phyloP scores from a whole-genome alignment of 2,329 filamentous ascomycete genomes.

The Alternaria conjuncta region DNA sequence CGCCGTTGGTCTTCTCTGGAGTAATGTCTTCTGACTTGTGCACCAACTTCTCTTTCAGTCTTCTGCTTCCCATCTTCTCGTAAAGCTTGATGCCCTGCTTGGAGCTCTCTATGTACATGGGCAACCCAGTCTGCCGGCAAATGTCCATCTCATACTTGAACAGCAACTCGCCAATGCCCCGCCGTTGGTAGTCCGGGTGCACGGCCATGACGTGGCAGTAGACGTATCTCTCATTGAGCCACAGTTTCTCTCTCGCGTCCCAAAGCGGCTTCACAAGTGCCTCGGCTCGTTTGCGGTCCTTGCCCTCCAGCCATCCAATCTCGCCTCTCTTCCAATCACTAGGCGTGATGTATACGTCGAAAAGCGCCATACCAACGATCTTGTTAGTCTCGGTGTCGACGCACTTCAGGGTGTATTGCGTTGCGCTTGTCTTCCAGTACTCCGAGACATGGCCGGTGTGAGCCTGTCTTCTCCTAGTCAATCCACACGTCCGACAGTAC shows the following conservation, averaged over 20 bases:
- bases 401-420: constrained; percentile 58
- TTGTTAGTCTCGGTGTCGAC: constrained; percentile 54
- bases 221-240: constrained; percentile 28
- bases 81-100: constrained; percentile 53
- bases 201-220: constrained; percentile 54
- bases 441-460: constrained; percentile 54
- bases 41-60: constrained; percentile 50
- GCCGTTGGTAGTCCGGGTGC: constrained; percentile 52
- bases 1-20: constrained; percentile 22
- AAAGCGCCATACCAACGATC: constrained; percentile 57
- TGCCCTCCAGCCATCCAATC: constrained; percentile 56
- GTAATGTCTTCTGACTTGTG: constrained; percentile 45
- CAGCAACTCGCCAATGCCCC: constrained; percentile 52
- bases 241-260: constrained; percentile 28
- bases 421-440: constrained; percentile 47
- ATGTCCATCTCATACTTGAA: constrained; percentile 49
- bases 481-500: neutral
- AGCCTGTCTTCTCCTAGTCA: constrained; percentile 41
- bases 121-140: constrained; percentile 48
- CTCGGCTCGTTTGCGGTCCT: constrained; percentile 54
- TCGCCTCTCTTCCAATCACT: constrained; percentile 55
- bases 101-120: constrained; percentile 58
- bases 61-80: constrained; percentile 55
- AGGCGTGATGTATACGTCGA: constrained; percentile 52
- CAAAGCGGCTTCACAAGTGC: constrained; percentile 50